Conservation (phyloP, 108 stramenopile species). For the Discostella stelligeroides region DNA sequence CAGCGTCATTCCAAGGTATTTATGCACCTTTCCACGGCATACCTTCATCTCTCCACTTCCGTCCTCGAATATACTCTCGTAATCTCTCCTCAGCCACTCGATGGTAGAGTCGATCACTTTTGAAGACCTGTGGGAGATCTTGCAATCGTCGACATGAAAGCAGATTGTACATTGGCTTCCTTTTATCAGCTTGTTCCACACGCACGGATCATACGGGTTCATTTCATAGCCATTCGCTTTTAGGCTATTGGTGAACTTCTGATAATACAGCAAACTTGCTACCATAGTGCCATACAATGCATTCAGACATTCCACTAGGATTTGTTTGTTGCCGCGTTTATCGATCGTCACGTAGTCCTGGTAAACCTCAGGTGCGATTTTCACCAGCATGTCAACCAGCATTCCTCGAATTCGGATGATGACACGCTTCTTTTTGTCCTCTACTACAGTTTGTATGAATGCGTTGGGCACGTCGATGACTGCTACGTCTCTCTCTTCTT, state of each 20-base stretch:
- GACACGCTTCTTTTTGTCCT: slow-evolving; percentile 2
- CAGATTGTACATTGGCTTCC: slow-evolving; percentile 31
- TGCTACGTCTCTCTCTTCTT: neutral
- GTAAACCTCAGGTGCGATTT: slow-evolving; percentile 42
- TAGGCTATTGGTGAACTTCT: too few relatives aligned
- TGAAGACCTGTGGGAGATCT: slow-evolving; percentile 31
- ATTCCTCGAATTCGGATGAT: slow-evolving; percentile 18
- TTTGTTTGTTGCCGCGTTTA: slow-evolving; percentile 8
- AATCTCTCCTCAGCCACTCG: slow-evolving; percentile 2
- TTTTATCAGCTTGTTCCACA: slow-evolving; percentile 25
- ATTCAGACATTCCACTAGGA: slow-evolving; percentile 15
- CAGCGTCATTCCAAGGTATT: slow-evolving; percentile 12
- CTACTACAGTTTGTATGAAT: slow-evolving; percentile 17
- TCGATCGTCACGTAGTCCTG: neutral
- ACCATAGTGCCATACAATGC: slow-evolving; percentile 17
- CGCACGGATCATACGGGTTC: slow-evolving; percentile 48
- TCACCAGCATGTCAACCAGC: slow-evolving; percentile 33
- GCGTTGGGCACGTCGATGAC: slow-evolving; percentile 14
- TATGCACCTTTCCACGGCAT: neutral
- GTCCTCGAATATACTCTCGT: slow-evolving; percentile 22
- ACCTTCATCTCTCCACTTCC: slow-evolving; percentile 13
- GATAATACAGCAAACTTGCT: neutral
- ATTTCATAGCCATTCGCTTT: neutral
- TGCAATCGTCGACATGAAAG: slow-evolving; percentile 47
- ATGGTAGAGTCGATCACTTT: slow-evolving; percentile 8